Conservation (phyloP, 257 asterid genomes). For the Nicotiana sylvestris region DNA sequence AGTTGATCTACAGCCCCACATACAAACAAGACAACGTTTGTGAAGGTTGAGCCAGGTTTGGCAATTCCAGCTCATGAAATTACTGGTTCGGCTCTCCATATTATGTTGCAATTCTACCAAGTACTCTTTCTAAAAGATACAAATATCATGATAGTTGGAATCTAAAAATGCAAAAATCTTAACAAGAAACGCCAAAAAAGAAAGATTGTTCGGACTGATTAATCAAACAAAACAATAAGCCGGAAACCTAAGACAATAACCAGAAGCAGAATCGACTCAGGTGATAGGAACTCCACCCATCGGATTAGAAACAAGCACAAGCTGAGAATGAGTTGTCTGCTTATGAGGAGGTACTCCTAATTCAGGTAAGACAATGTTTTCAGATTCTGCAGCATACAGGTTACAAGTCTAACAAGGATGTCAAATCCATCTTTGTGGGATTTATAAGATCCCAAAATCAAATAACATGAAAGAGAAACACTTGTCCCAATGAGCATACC, state of each 20-base stretch:
- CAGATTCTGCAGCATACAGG: not conserved
- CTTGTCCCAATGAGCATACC: slow-evolving; percentile 11
- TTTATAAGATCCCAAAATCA: not conserved
- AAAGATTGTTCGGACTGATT: not conserved
- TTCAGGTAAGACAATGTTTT: not conserved
- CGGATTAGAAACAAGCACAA: not conserved
- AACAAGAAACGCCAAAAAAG: not conserved
- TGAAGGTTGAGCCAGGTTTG: not conserved
- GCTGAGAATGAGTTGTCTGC: not conserved
- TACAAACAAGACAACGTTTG: too few relatives aligned
- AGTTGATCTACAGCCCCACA: too few relatives aligned
- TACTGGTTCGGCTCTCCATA: not conserved
- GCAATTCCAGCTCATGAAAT: not conserved
- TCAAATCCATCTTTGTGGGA: not conserved
- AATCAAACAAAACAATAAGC: not conserved
- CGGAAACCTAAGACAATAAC: not conserved
- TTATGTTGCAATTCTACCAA: not conserved
- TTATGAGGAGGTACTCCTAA: not conserved
- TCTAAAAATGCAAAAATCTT: not conserved
- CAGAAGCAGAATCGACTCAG: not conserved
- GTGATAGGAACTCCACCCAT: not conserved
- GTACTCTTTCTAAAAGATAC: not conserved
- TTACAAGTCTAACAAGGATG: not conserved
- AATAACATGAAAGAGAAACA: not conserved
- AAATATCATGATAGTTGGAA: not conserved